Evolutionary conservation across 345 rosid genomes (phyloP).

Genomic region (Hibiscus tridactylites): DNA sequence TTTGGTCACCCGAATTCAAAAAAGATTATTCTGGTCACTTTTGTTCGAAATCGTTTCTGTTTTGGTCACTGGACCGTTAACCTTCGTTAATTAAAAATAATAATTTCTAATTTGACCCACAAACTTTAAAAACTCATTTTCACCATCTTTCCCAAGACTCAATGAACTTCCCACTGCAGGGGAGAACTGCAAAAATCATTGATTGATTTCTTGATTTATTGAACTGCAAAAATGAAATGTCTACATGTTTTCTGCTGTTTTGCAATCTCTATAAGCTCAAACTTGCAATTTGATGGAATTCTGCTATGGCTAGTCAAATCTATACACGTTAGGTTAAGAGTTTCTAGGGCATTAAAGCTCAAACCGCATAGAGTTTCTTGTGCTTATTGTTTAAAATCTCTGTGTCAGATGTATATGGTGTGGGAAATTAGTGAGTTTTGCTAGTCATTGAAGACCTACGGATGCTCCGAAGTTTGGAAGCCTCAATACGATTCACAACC

Average conservation of each 20-base stretch:
- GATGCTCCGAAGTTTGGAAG: conserved; percentile 35
- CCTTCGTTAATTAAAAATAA: no score
- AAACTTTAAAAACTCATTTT: no score
- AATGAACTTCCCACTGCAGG: no score
- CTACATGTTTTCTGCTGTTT: not conserved
- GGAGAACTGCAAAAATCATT: not conserved
- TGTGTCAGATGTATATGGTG: conserved; percentile 51
- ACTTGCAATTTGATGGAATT: no score
- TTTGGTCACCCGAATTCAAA: no score
- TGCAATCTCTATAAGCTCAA: no score
- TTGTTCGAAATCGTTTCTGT: no score
- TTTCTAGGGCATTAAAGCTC: conserved; percentile 4
- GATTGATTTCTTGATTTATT: not conserved
- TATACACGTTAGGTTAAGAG: not conserved
- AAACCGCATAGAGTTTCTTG: conserved; percentile 70
- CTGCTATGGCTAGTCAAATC: not conserved
- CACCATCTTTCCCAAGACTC: no score
- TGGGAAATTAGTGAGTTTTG: conserved; percentile 42
- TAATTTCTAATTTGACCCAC: no score
- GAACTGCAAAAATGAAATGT: not conserved
- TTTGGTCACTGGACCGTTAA: no score
- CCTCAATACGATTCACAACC: conserved; percentile 50
- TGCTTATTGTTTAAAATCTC: conserved; percentile 48
- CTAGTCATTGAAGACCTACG: conserved; percentile 36
- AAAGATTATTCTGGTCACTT: no score